phyloP scores from a whole-genome alignment of 176 grass and related monocot genomes.

The Oryza rufipogon region DNA sequence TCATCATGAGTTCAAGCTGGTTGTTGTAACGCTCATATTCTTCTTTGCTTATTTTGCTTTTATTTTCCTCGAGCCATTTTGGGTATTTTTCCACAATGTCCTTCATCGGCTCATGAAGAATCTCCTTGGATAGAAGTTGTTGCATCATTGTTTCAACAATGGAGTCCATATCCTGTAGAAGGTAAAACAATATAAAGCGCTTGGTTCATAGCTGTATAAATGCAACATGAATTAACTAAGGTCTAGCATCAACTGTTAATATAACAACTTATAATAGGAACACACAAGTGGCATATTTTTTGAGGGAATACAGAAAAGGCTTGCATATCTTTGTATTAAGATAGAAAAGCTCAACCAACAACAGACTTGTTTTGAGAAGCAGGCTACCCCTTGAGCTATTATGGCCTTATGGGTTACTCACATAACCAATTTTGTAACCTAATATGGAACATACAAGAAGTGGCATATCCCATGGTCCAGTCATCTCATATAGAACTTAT shows the following conservation, averaged over 20 bases:
- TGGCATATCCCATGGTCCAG: background rate
- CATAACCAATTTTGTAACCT: background rate
- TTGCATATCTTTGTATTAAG: no score
- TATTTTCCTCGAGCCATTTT: constrained; percentile 89
- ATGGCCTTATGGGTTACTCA: no score
- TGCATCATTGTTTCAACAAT: constrained; percentile 99
- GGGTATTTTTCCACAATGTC: constrained; percentile 95
- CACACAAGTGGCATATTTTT: background rate
- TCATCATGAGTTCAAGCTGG: constrained; percentile 80
- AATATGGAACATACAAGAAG: background rate
- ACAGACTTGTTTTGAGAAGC: no score
- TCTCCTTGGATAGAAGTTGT: constrained; percentile 93
- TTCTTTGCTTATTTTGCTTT: constrained; percentile 71
- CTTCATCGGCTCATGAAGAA: constrained; percentile 97
- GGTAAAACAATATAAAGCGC: constrained; percentile 26
- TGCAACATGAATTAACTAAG: background rate
- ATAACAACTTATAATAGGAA: background rate
- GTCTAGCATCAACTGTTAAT: constrained; percentile 1
- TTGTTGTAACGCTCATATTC: constrained; percentile 68
- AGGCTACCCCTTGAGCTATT: no score
- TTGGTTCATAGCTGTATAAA: background rate
- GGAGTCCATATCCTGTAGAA: constrained; percentile 80
- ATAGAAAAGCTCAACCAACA: no score
- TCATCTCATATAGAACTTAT: constrained; percentile 11
- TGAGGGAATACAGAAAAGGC: no score